Conservation (phyloP, 345 rosid species). For the Arabis hirsuta region DNA sequence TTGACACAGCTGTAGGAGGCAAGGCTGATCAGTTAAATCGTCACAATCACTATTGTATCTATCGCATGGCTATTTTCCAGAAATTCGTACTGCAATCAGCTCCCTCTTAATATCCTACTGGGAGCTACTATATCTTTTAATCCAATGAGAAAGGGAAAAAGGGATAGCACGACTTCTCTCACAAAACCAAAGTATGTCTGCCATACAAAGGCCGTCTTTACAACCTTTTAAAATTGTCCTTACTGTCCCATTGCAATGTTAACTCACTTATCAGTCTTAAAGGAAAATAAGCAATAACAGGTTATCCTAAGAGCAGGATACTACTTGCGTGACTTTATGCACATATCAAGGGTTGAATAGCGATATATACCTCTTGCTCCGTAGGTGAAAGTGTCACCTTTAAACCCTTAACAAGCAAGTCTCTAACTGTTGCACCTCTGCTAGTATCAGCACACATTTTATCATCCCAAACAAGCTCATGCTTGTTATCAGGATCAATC, state of each 20-base stretch:
- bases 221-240: conserved; percentile 9
- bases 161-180: conserved; percentile 22
- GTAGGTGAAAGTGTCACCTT: conserved; percentile 80
- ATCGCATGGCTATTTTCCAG: conserved; percentile 15
- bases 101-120: conserved; percentile 11
- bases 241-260: conserved; percentile 3
- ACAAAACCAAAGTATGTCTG: conserved; percentile 9
- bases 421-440: conserved; percentile 88
- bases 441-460: conserved; percentile 99
- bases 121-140: conserved; percentile 12
- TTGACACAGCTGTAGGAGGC: conserved; percentile 25
- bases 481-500: conserved; percentile 93
- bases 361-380: conserved; percentile 70
- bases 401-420: conserved; percentile 81
- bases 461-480: conserved; percentile 96
- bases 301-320: conserved; percentile 11
- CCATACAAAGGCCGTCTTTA: background rate
- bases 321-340: conserved; percentile 17
- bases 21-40: conserved; percentile 9
- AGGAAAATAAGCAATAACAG: conserved; percentile 4
- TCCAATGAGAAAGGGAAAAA: conserved; percentile 4
- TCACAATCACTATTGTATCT: conserved; percentile 20
- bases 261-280: conserved; percentile 18
- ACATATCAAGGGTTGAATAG: conserved; percentile 16
- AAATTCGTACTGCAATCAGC: conserved; percentile 9